Conservation (phyloP, 345 rosid species). For the Hibiscus trionum region DNA sequence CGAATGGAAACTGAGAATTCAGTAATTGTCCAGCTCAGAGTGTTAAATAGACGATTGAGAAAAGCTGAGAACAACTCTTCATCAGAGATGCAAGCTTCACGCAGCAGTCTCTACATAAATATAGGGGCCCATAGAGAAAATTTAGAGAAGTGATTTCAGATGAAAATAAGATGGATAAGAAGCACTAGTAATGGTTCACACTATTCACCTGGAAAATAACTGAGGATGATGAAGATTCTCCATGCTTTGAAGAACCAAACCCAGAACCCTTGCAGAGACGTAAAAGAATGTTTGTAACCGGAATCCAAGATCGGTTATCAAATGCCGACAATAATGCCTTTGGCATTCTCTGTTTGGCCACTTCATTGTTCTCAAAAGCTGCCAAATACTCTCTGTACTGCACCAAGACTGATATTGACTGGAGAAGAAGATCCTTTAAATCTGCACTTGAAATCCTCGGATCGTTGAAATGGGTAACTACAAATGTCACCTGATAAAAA, state of each 20-base stretch:
- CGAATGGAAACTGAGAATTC: conserved; percentile 91
- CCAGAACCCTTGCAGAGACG: conserved; percentile 80
- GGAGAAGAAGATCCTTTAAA: conserved; percentile 89
- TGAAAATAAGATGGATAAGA: neutral
- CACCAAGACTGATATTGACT: conserved; percentile 84
- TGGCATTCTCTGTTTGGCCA: conserved; percentile 74
- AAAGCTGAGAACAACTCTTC: conserved; percentile 72
- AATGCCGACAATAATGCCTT: conserved; percentile 72
- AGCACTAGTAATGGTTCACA: conserved; percentile 8
- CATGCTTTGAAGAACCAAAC: conserved; percentile 69
- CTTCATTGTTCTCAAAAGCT: conserved; percentile 80
- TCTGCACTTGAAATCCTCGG: conserved; percentile 81
- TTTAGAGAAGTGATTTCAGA: conserved; percentile 2
- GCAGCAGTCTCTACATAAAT: conserved; percentile 47
- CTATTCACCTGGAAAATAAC: conserved; percentile 66
- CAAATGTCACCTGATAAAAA: conserved; percentile 66
- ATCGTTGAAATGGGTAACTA: conserved; percentile 85
- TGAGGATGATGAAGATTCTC: conserved; percentile 77
- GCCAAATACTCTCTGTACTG: conserved; percentile 81
- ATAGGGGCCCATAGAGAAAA: conserved; percentile 11
- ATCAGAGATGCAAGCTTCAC: conserved; percentile 68
- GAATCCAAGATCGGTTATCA: conserved; percentile 94
- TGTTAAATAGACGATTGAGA: conserved; percentile 88
- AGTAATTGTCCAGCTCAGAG: conserved; percentile 95
- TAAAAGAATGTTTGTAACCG: conserved; percentile 80